A percentile compares a stretch with the other conserved stretches of the same genome.
Evolutionary conservation across 768 basidiomycete species (phyloP).

Genomic region (Lactifluus subvellereus): DNA sequence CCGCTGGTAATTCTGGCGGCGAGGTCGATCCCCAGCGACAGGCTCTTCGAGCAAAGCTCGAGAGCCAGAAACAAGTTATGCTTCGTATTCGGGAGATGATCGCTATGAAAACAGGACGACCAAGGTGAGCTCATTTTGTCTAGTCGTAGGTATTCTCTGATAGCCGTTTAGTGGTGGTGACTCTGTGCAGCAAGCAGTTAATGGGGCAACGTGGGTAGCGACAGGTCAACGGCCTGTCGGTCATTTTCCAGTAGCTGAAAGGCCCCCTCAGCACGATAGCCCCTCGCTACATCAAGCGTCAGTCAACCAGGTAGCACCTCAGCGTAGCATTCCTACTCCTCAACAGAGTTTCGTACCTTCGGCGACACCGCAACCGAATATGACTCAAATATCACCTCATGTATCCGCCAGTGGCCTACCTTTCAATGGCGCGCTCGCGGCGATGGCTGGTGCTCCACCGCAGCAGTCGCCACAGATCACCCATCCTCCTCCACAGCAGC

Average conservation of each 20-base stretch:
- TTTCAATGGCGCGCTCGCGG: background rate
- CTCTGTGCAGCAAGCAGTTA: constrained; percentile 6
- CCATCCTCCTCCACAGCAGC: background rate
- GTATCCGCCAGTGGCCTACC: constrained; percentile 2
- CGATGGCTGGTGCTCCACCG: background rate
- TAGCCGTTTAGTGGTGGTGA: constrained; percentile 6
- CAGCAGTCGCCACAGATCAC: constrained; percentile 8
- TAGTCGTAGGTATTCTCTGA: background rate
- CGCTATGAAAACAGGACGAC: background rate
- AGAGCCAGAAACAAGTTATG: background rate
- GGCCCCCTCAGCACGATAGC: constrained; percentile 13
- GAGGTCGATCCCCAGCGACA: constrained; percentile 9
- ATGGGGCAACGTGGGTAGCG: constrained; percentile 1
- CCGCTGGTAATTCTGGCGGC: background rate
- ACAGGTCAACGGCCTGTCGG: constrained; percentile 5
- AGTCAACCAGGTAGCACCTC: constrained; percentile 7
- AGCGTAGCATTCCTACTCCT: constrained; percentile 9
- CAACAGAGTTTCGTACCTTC: constrained; percentile 14
- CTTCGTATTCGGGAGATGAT: constrained; percentile 3
- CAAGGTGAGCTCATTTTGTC: background rate
- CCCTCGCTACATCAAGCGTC: constrained; percentile 10
- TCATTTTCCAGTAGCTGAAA: constrained; percentile 6
- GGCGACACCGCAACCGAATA: constrained; percentile 5
- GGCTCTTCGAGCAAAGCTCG: background rate
- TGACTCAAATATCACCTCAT: constrained; percentile 13